These are phyloP conservation scores for Ascoidea rubescens DNA, from an alignment of 805 yeast species.

Conservation along the genomic window DNA sequence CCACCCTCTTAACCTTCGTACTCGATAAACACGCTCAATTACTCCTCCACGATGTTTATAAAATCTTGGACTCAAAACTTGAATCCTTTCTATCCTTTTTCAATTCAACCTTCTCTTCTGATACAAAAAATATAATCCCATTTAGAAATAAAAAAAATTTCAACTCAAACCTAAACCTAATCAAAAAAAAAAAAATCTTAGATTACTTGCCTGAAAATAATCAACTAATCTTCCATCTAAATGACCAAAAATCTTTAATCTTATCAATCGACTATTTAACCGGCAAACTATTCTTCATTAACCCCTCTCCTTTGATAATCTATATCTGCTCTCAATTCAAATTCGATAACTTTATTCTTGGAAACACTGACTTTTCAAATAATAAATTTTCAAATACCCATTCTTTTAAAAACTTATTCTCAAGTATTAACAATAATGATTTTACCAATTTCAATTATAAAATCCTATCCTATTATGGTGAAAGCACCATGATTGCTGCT, in stretches of 20 bases:
- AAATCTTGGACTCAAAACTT: slow-evolving; percentile 1
- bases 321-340: slow-evolving; percentile 6
- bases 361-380: not conserved
- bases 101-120: not conserved
- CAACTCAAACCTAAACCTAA: not conserved
- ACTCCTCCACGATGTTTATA: not conserved
- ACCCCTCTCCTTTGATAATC: slow-evolving; percentile 11
- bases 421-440: too few relatives aligned
- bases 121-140: not conserved
- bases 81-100: not conserved
- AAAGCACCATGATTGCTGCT: slow-evolving; percentile 1
- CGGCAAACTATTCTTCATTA: slow-evolving; percentile 6
- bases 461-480: not conserved
- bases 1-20: slow-evolving; percentile 6
- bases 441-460: too few relatives aligned
- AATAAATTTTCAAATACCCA: not conserved
- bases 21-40: slow-evolving; percentile 7
- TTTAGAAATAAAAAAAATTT: not conserved
- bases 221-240: slow-evolving; percentile 3
- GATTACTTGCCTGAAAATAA: not conserved
- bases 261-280: slow-evolving; percentile 9
- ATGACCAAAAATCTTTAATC: slow-evolving; percentile 3
- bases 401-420: too few relatives aligned
- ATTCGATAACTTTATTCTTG: slow-evolving; percentile 6
- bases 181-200: slow-evolving; percentile 1